Evolutionary conservation across 176 grass and related monocot species (phyloP), one percentile per base, ranked within the genome.

Genomic region (Pharus latifolius): DNA sequence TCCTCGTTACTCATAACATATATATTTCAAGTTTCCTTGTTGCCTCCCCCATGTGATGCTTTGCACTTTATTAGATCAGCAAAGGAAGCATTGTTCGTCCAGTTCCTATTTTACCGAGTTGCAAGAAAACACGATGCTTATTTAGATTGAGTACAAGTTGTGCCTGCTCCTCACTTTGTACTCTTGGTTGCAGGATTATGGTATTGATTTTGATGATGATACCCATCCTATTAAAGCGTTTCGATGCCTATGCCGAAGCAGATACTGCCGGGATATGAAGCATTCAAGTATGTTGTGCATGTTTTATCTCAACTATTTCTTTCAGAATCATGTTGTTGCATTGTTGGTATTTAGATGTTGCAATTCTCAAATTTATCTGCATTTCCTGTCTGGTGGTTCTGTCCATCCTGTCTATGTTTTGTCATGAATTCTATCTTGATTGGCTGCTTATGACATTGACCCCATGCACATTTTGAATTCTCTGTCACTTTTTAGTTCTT

Each of bases 121-220:
- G 15, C 23, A 58, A 10, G 3, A 19, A 49, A 43, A 73, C 7
- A 33, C 52, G 7, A 50, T 12, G 13, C 25, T 56, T 44, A 47
- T 33, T 25, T 33, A 59, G 29, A 67, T 69, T 58, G 46, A 49
- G 9, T 59, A 29, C 1, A 10, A 59, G 12, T 37, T 60, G 18
- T 3, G 26, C 47, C 29, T 74, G 43, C 59, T 19, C 42, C 10
- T 13, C 9, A 52, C 47, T 25, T 50, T 41, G 24, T 50, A 41
- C 61, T 76, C 20, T 11, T 56, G 41, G n/a, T 65, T 78, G 49
- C 50, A 84, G 81, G 81, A 84, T 64, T 84, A 84, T 56, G 81
- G 81, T 18, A 59, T 84, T 66, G 58, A 84, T 72, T 84, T 84
- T 1, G 52, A 65, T 14, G 49, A 26, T 40, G 57, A 71, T 19